Evolutionary conservation across 305 asterid genomes (phyloP).

Genomic region (Fraxinus platypoda): DNA sequence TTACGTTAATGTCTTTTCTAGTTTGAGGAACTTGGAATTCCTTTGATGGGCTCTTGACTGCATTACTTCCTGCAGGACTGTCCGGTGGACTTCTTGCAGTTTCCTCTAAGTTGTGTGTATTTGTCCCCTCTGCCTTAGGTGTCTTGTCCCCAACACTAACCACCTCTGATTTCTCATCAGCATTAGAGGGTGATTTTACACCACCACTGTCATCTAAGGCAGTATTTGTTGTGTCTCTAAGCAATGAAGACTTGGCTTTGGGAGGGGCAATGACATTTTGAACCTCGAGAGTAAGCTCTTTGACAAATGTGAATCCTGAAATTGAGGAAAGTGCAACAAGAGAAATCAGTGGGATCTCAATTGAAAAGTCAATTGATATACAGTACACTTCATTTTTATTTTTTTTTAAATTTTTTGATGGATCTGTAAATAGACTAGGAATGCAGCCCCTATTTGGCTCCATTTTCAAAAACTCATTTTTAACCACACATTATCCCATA

Average conservation of each 20-base stretch:
- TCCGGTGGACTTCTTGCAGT: conserved; percentile 59
- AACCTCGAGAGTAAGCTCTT: conserved; percentile 91
- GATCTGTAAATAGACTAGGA: neutral
- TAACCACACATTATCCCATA: neutral
- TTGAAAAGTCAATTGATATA: neutral
- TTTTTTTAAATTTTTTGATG: neutral
- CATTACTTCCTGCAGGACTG: conserved; percentile 64
- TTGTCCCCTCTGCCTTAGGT: conserved; percentile 43
- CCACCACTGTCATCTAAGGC: conserved; percentile 32
- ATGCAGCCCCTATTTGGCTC: neutral
- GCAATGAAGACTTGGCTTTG: conserved; percentile 57
- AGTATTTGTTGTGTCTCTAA: conserved; percentile 50
- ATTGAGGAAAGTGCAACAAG: conserved; percentile 15
- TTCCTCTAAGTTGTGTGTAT: conserved; percentile 36
- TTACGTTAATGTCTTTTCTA: conserved; percentile 41
- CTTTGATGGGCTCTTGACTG: conserved; percentile 51
- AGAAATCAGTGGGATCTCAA: conserved; percentile 8
- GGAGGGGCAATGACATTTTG: conserved; percentile 83
- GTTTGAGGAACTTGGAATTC: conserved; percentile 47
- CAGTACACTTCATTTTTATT: neutral
- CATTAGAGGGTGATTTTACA: conserved; percentile 45
- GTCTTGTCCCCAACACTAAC: conserved; percentile 36
- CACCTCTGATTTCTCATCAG: conserved; percentile 47
- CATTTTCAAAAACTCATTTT: neutral
- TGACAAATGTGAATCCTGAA: conserved; percentile 69